Conservation (phyloP, 2,329 filamentous ascomycete species). For the Ceratocystis destructans region DNA sequence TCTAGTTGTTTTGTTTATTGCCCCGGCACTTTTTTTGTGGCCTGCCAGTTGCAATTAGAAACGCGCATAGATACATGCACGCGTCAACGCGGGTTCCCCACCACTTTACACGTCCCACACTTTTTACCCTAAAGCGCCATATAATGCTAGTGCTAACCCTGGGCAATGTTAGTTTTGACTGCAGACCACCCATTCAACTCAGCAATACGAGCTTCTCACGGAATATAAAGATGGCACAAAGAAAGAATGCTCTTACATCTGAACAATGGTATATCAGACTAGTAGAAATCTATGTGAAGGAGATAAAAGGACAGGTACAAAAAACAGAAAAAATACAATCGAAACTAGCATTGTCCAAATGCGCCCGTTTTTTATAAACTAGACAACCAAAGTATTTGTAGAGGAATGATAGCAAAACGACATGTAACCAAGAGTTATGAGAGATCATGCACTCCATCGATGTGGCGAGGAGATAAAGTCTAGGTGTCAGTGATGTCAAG, state of each 20-base stretch:
- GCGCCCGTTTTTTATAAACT: neutral
- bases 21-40: neutral
- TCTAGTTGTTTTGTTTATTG: neutral
- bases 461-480: neutral
- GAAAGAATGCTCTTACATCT: too few relatives aligned
- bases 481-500: slow-evolving; percentile 20
- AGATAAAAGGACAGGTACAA: neutral
- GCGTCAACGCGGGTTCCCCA: slow-evolving; percentile 1
- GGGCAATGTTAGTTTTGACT: too few relatives aligned
- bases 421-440: slow-evolving; percentile 1
- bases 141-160: neutral
- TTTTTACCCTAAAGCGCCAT: neutral
- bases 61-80: neutral
- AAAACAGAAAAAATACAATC: neutral
- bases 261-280: too few relatives aligned
- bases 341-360: neutral
- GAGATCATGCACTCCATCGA: neutral
- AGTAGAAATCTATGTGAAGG: neutral
- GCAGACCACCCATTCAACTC: too few relatives aligned
- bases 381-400: neutral
- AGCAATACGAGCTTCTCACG: too few relatives aligned
- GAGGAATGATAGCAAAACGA: neutral
- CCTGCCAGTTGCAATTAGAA: neutral
- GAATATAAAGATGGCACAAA: too few relatives aligned
- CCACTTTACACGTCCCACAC: slow-evolving; percentile 18